phyloP scores from a whole-genome alignment of 805 yeast species.

The Saccharomycopsis sp. region DNA sequence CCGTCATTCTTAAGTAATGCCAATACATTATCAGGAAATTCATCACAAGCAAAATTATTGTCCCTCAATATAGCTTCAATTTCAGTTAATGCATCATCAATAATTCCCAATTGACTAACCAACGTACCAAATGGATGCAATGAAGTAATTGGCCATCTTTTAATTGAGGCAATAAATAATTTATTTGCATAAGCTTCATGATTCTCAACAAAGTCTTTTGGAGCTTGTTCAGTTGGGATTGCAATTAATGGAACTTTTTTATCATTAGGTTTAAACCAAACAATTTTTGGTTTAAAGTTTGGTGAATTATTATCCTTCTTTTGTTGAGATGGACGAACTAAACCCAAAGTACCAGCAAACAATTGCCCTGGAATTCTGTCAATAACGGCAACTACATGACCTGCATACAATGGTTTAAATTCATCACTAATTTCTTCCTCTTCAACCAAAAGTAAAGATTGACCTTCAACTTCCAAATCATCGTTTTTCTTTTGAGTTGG shows the following conservation, averaged over 20 bases:
- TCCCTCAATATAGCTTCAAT: slow-evolving; percentile 86
- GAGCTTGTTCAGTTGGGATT: slow-evolving; percentile 97
- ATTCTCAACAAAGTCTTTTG: slow-evolving; percentile 88
- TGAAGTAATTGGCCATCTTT: slow-evolving; percentile 98
- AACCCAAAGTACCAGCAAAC: slow-evolving; percentile 89
- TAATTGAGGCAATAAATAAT: slow-evolving; percentile 88
- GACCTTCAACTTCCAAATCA: slow-evolving; percentile 98
- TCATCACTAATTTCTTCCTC: slow-evolving; percentile 95
- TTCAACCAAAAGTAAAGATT: slow-evolving; percentile 80
- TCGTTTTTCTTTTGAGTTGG: slow-evolving; percentile 97
- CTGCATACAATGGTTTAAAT: slow-evolving; percentile 89
- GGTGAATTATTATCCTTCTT: slow-evolving; percentile 55
- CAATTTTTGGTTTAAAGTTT: slow-evolving; percentile 76
- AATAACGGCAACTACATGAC: slow-evolving; percentile 96
- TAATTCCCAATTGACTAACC: slow-evolving; percentile 76
- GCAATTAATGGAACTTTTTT: slow-evolving; percentile 97
- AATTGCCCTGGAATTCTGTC: slow-evolving; percentile 97
- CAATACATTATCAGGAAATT: slow-evolving; percentile 48
- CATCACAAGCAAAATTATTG: slow-evolving; percentile 75
- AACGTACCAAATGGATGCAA: slow-evolving; percentile 96
- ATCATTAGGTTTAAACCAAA: slow-evolving; percentile 98
- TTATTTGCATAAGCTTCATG: slow-evolving; percentile 77
- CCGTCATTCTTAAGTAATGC: slow-evolving; percentile 24
- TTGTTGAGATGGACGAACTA: slow-evolving; percentile 92
- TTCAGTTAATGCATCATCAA: slow-evolving; percentile 71